phyloP scores from a whole-genome alignment of 306 rosid species.

The Dalbergia cochinchinensis region DNA sequence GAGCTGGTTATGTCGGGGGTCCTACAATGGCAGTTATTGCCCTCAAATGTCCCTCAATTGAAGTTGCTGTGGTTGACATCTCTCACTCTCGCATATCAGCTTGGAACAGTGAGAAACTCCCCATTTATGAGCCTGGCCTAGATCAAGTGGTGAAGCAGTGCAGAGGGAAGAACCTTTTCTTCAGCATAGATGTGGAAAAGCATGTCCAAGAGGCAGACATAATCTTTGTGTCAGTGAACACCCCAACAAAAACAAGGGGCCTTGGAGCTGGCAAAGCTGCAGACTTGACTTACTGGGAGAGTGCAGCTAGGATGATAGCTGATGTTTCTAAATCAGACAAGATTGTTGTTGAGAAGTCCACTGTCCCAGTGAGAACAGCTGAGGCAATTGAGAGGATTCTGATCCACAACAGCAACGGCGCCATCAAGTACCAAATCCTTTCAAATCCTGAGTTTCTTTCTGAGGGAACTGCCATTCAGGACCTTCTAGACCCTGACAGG shows the following conservation, averaged over 20 bases:
- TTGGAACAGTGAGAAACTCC: slow-evolving; percentile 85
- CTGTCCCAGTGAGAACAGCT: slow-evolving; percentile 87
- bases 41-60: slow-evolving; percentile 74
- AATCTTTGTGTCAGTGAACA: slow-evolving; percentile 80
- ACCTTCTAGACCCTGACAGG: slow-evolving; percentile 73
- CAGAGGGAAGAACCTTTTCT: slow-evolving; percentile 76
- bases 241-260: slow-evolving; percentile 76
- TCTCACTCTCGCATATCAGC: slow-evolving; percentile 71
- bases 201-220: slow-evolving; percentile 79
- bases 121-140: slow-evolving; percentile 85
- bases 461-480: slow-evolving; percentile 84
- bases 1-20: slow-evolving; percentile 91
- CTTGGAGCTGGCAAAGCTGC: slow-evolving; percentile 91
- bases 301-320: slow-evolving; percentile 85
- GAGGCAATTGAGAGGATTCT: slow-evolving; percentile 80
- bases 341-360: slow-evolving; percentile 87
- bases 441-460: slow-evolving; percentile 92
- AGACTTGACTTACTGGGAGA: slow-evolving; percentile 89
- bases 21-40: slow-evolving; percentile 94
- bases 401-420: slow-evolving; percentile 65
- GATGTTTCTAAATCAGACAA: slow-evolving; percentile 70
- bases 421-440: slow-evolving; percentile 65
- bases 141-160: slow-evolving; percentile 76
- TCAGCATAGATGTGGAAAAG: slow-evolving; percentile 80
- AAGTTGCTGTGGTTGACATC: slow-evolving; percentile 84